Conservation (phyloP, 2,329 filamentous ascomycete genomes). For the Cadophora sp. region DNA sequence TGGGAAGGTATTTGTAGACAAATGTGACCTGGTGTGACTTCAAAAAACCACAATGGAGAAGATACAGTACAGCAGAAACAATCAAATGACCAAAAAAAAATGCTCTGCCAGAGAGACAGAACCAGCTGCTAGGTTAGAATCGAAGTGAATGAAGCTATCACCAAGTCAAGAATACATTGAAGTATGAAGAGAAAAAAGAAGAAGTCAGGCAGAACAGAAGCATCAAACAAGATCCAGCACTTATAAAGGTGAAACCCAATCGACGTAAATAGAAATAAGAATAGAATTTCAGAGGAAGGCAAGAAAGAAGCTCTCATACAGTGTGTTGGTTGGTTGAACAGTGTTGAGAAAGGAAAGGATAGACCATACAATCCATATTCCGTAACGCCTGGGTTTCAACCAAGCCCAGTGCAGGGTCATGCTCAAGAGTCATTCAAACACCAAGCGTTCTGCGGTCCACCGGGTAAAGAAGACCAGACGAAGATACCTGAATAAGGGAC, state of each 20-base stretch:
- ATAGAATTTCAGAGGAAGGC: background rate
- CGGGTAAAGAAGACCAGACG: background rate
- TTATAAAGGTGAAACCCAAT: background rate
- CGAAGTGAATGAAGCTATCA: background rate
- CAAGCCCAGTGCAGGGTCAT: background rate
- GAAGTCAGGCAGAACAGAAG: background rate
- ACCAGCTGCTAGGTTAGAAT: background rate
- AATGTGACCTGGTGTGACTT: background rate
- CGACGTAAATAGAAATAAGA: background rate
- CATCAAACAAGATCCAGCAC: background rate
- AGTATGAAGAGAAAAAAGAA: background rate
- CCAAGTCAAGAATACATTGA: background rate
- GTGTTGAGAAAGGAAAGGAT: background rate
- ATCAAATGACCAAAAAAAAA: background rate
- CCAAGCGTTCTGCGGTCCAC: background rate
- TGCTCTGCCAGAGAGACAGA: background rate
- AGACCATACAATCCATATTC: background rate
- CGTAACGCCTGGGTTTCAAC: background rate
- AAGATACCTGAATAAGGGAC: background rate
- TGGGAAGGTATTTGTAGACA: background rate
- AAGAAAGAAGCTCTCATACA: background rate
- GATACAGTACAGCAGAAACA: background rate
- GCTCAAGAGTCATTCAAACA: constrained; percentile 1
- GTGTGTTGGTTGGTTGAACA: background rate
- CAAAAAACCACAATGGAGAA: background rate